phyloP scores from a whole-genome alignment of 2,329 filamentous ascomycete genomes.

The Fusarium verrucosum region DNA sequence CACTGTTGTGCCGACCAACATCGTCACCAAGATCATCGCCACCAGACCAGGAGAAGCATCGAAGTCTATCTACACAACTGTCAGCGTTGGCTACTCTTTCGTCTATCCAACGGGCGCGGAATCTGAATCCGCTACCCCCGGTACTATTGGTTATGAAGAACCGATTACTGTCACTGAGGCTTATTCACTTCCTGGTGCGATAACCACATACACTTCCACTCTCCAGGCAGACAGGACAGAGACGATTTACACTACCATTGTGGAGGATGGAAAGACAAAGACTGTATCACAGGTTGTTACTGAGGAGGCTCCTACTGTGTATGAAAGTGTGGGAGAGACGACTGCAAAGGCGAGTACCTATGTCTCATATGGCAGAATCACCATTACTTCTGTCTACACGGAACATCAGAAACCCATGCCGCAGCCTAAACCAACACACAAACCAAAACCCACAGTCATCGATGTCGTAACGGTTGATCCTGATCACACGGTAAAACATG shows the following conservation, averaged over 20 bases:
- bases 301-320: constrained; percentile 11
- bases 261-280: constrained; percentile 24
- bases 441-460: constrained; percentile 36
- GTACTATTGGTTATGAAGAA: constrained; percentile 4
- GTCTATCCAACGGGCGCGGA: constrained; percentile 11
- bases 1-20: constrained; percentile 22
- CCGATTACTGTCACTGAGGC: constrained; percentile 17
- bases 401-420: constrained; percentile 19
- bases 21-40: constrained; percentile 15
- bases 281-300: constrained; percentile 15
- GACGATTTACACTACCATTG: constrained; percentile 19
- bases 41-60: constrained; percentile 14
- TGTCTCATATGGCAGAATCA: constrained; percentile 39
- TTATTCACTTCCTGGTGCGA: constrained; percentile 13
- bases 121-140: background rate
- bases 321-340: constrained; percentile 33
- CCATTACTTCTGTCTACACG: constrained; percentile 39
- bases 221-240: background rate
- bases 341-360: constrained; percentile 40
- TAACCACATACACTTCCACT: constrained; percentile 13
- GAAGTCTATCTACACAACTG: constrained; percentile 3
- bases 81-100: constrained; percentile 21
- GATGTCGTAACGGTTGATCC: constrained; percentile 34
- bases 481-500: constrained; percentile 37
- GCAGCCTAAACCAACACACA: constrained; percentile 11